Evolutionary conservation across 495 filamentous ascomycete species (phyloP).

Genomic region (Emericellopsis terricola): DNA sequence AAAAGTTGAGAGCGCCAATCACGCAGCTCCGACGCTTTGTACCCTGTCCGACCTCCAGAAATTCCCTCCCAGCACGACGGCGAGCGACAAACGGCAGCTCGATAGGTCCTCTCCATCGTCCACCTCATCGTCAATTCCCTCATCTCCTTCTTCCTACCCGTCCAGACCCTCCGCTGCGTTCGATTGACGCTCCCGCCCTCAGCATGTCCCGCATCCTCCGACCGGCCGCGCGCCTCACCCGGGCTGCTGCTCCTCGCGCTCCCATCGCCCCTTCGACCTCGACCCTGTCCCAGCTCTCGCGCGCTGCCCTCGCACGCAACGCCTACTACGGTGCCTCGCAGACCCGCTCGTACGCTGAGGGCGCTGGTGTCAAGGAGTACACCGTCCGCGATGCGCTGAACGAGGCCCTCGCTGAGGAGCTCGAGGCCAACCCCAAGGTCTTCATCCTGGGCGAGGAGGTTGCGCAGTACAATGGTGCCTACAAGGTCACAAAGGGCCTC

Average conservation of each 20-base stretch:
- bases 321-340: constrained; percentile 17
- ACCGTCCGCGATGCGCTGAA: constrained; percentile 95
- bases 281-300: constrained; percentile 25
- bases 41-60: neutral
- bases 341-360: constrained; percentile 32
- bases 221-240: constrained; percentile 52
- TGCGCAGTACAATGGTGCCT: constrained; percentile 98
- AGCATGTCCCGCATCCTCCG: constrained; percentile 59
- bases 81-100: no score
- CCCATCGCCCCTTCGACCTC: constrained; percentile 28
- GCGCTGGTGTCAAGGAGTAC: constrained; percentile 63
- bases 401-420: constrained; percentile 92
- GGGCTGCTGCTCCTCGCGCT: constrained; percentile 10
- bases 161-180: neutral
- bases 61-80: no score
- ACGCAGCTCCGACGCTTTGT: constrained; percentile 4
- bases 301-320: constrained; percentile 13
- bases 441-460: constrained; percentile 96
- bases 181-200: constrained; percentile 1
- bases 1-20: constrained; percentile 12
- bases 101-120: no score
- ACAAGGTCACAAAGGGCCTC: constrained; percentile 97
- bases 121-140: neutral
- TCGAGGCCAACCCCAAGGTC: constrained; percentile 84
- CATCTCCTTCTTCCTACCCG: neutral